Evolutionary conservation across 371 early-diverging fungal species (phyloP).

Genomic region (Dinochytrium kinnereticum): DNA sequence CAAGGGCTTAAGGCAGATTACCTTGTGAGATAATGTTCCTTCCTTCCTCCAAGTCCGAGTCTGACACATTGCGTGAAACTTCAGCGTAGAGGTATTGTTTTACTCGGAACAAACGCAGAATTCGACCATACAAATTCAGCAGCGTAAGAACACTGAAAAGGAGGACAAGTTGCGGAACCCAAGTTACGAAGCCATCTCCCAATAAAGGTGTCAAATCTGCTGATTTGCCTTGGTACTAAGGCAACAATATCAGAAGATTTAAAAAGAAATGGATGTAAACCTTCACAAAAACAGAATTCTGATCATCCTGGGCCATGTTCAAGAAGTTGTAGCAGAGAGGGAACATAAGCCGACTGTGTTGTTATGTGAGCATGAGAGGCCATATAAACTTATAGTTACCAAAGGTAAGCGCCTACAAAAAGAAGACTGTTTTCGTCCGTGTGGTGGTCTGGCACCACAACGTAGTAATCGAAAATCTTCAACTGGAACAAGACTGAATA

Average conservation of each 20-base stretch:
- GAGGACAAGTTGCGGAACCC: constrained; percentile 84
- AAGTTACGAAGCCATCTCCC: constrained; percentile 85
- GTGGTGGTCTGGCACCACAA: constrained; percentile 87
- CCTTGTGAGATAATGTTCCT: constrained; percentile 48
- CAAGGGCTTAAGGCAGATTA: constrained; percentile 12
- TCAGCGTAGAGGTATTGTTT: constrained; percentile 66
- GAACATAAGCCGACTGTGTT: constrained; percentile 61
- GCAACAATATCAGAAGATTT: neutral
- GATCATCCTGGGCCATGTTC: constrained; percentile 66
- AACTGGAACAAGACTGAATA: constrained; percentile 88
- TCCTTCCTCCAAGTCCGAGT: constrained; percentile 57
- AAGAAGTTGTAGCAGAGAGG: constrained; percentile 95
- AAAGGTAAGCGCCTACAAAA: constrained; percentile 89
- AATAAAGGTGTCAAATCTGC: constrained; percentile 86
- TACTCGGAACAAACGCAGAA: constrained; percentile 69
- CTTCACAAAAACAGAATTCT: constrained; percentile 52
- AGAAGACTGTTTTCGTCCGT: constrained; percentile 87
- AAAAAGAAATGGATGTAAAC: constrained; percentile 12
- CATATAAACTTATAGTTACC: constrained; percentile 38
- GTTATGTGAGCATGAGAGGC: neutral
- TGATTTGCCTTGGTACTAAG: constrained; percentile 55
- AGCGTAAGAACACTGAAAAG: constrained; percentile 74
- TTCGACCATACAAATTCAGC: constrained; percentile 79
- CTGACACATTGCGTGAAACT: constrained; percentile 55
- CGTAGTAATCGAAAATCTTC: constrained; percentile 80